Percentiles rank a stretch among this genome's conserved stretches.
Evolutionary conservation across 305 asterid genomes (phyloP).

Genomic region (Ajuga reptans): DNA sequence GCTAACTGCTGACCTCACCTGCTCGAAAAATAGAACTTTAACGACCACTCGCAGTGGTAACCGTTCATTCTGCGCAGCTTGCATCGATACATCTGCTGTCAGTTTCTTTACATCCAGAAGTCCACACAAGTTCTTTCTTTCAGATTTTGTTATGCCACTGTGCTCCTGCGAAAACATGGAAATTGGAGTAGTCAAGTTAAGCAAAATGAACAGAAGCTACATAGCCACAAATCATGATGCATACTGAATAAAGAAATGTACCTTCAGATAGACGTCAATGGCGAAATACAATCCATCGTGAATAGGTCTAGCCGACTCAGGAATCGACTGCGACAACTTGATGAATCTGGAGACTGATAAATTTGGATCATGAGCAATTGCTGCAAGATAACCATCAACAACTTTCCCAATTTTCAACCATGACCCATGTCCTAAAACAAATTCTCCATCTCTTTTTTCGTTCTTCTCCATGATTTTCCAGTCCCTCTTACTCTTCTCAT

Average conservation of each 20-base stretch:
- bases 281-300: conserved; percentile 71
- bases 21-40: conserved; percentile 72
- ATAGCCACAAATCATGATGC: not conserved
- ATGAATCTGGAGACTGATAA: conserved; percentile 45
- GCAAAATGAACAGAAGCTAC: not conserved
- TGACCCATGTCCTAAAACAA: conserved; percentile 52
- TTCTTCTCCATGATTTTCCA: conserved; percentile 27
- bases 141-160: conserved; percentile 48
- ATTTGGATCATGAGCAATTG: conserved; percentile 54
- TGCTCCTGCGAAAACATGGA: conserved; percentile 43
- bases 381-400: conserved; percentile 65
- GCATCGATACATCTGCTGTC: conserved; percentile 67
- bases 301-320: conserved; percentile 66
- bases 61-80: conserved; percentile 80
- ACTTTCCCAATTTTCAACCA: conserved; percentile 68
- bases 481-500: conserved; percentile 30
- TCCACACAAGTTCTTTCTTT: conserved; percentile 61
- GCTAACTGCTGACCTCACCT: conserved; percentile 41
- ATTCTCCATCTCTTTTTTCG: conserved; percentile 29
- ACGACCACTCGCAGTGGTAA: conserved; percentile 77
- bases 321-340: conserved; percentile 51
- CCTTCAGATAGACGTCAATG: conserved; percentile 68
- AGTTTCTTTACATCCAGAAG: conserved; percentile 66
- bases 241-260: conserved; percentile 2
- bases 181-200: too few species aligned